Evolutionary conservation across 1,139 yeast genomes (phyloP).

Genomic region (Taphrina betulina): DNA sequence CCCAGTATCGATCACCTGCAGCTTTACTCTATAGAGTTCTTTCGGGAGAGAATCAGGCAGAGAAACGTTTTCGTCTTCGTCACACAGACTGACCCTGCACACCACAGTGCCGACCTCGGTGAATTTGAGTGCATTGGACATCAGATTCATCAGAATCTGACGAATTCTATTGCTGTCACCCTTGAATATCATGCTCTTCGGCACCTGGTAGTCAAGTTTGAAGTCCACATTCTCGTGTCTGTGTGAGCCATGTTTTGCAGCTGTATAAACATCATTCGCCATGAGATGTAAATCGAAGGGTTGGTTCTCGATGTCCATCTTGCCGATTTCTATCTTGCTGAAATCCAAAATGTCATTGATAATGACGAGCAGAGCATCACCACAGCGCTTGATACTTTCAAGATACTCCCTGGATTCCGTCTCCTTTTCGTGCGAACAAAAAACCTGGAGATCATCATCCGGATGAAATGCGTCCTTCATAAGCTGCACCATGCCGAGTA

Average conservation of each 20-base stretch:
- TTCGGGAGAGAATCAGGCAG: not conserved
- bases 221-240: conserved; percentile 1
- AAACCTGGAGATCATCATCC: conserved; percentile 2
- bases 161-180: conserved; percentile 86
- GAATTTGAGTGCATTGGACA: conserved; percentile 81
- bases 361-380: conserved; percentile 71
- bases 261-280: conserved; percentile 41
- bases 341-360: conserved; percentile 79
- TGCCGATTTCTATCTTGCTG: conserved; percentile 77
- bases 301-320: conserved; percentile 67
- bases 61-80: conserved; percentile 11
- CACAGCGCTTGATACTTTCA: conserved; percentile 71
- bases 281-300: conserved; percentile 51
- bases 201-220: conserved; percentile 18
- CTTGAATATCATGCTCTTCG: conserved; percentile 60
- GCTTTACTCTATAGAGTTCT: conserved; percentile 53
- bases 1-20: conserved; percentile 67
- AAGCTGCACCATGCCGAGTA: conserved; percentile 87
- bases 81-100: conserved; percentile 33
- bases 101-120: conserved; percentile 64
- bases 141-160: conserved; percentile 84
- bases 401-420: conserved; percentile 79
- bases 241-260: conserved; percentile 41
- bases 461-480: conserved; percentile 60
- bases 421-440: conserved; percentile 51